Conservation (phyloP, 192 early-diverging fungal genomes). For the Coemansia sp. region DNA sequence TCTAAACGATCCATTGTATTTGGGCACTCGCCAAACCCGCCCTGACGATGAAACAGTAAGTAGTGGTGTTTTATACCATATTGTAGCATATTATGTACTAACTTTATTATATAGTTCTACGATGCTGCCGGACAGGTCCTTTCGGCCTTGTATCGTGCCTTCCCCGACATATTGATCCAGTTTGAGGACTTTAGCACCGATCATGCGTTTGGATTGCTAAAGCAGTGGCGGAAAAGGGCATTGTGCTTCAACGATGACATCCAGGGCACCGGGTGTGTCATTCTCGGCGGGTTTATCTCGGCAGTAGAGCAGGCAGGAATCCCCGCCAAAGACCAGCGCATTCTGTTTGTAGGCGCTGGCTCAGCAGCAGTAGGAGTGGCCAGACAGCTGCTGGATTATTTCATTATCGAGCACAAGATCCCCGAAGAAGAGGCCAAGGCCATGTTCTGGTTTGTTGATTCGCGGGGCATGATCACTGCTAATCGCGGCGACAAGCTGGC, state of each 20-base stretch:
- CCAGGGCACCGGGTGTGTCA: slow-evolving; percentile 75
- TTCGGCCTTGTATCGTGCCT: slow-evolving; percentile 62
- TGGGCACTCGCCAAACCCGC: slow-evolving; percentile 71
- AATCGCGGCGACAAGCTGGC: slow-evolving; percentile 85
- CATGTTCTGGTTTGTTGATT: slow-evolving; percentile 82
- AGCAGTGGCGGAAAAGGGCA: slow-evolving; percentile 69
- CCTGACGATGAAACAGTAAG: slow-evolving; percentile 48
- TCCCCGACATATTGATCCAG: slow-evolving; percentile 86
- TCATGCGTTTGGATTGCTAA: slow-evolving; percentile 82
- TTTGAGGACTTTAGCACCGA: slow-evolving; percentile 96
- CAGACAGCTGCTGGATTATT: slow-evolving; percentile 80
- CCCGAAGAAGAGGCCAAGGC: slow-evolving; percentile 15
- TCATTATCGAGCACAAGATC: slow-evolving; percentile 70
- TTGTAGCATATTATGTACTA: no score
- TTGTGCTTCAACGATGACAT: slow-evolving; percentile 87
- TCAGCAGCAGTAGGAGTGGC: slow-evolving; percentile 95
- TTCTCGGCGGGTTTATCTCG: slow-evolving; percentile 86
- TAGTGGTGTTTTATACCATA: no score
- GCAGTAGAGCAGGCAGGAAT: slow-evolving; percentile 69
- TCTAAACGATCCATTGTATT: slow-evolving; percentile 82
- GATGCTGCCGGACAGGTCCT: slow-evolving; percentile 76
- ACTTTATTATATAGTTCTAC: slow-evolving; percentile 56
- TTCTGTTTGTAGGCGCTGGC: slow-evolving; percentile 93
- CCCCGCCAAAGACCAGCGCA: slow-evolving; percentile 71
- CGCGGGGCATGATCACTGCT: slow-evolving; percentile 84